phyloP scores from a whole-genome alignment of 2,329 filamentous ascomycete genomes.

The Cryoendolithus antarcticus region DNA sequence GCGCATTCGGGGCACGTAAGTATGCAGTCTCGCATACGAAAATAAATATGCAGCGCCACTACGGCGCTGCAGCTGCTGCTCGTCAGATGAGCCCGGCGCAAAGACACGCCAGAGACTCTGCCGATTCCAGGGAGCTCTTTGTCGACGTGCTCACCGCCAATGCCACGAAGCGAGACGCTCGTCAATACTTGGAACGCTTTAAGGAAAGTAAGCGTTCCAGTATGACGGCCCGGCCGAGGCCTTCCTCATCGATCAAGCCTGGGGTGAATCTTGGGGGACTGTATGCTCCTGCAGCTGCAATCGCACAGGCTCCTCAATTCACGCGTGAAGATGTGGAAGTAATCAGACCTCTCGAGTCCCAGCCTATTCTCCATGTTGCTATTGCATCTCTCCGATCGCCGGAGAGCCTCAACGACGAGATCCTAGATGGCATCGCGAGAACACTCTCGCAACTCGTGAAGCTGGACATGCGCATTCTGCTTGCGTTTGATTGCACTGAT shows the following conservation, averaged over 20 bases:
- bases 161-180: conserved; percentile 84
- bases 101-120: conserved; percentile 3
- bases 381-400: conserved; percentile 72
- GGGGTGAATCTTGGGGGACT: conserved; percentile 51
- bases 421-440: conserved; percentile 62
- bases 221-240: conserved; percentile 23
- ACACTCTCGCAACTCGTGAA: conserved; percentile 74
- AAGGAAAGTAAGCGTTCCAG: conserved; percentile 27
- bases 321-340: conserved; percentile 30
- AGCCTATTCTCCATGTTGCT: conserved; percentile 55
- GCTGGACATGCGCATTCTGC: conserved; percentile 67
- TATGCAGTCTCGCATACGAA: neutral
- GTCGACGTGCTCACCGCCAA: conserved; percentile 77
- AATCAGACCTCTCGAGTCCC: conserved; percentile 25
- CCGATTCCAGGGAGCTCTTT: conserved; percentile 52
- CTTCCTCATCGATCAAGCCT: conserved; percentile 21
- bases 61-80: conserved; percentile 2
- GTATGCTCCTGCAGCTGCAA: conserved; percentile 45
- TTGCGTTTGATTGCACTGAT: conserved; percentile 63
- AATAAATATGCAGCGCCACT: conserved; percentile 1
- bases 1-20: conserved; percentile 11
- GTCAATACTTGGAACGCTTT: conserved; percentile 82
- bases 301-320: conserved; percentile 49
- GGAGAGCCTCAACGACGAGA: conserved; percentile 55
- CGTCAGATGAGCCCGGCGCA: neutral